Conservation (phyloP, 2,329 filamentous ascomycete genomes). For the Microdochium bolleyi region DNA sequence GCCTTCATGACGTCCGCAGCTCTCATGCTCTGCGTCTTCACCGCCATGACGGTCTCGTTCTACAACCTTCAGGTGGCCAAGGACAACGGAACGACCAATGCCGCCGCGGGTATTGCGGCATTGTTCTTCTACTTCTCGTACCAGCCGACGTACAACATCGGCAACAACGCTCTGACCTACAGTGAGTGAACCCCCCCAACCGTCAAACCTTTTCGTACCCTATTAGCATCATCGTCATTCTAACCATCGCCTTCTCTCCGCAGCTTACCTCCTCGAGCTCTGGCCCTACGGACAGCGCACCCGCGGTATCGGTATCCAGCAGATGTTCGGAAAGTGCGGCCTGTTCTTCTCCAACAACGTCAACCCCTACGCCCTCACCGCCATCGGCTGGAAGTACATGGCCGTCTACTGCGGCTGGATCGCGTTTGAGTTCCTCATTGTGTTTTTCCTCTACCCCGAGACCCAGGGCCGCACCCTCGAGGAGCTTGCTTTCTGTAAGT, state of each 20-base stretch:
- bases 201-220: neutral
- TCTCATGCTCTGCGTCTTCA: conserved; percentile 36
- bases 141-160: conserved; percentile 53
- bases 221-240: too few species aligned
- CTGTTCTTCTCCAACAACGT: conserved; percentile 24
- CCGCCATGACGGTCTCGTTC: conserved; percentile 42
- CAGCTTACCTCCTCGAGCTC: conserved; percentile 47
- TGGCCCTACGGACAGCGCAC: conserved; percentile 43
- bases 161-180: conserved; percentile 60
- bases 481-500: conserved; percentile 36
- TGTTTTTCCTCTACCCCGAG: conserved; percentile 80
- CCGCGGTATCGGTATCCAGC: conserved; percentile 9
- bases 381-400: conserved; percentile 31
- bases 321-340: conserved; percentile 6
- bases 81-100: conserved; percentile 18
- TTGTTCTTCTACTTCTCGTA: conserved; percentile 56
- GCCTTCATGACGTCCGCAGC: conserved; percentile 32
- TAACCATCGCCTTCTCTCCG: conserved; percentile 2
- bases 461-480: conserved; percentile 75
- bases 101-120: conserved; percentile 19
- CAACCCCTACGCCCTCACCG: conserved; percentile 26
- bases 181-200: conserved; percentile 27
- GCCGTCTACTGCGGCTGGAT: conserved; percentile 31
- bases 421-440: conserved; percentile 35
- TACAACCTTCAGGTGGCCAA: conserved; percentile 24